A percentile compares a stretch with the other conserved stretches of the same genome.
Conservation (phyloP, 2,329 filamentous ascomycete genomes). For the Aspergillus chevalieri region DNA sequence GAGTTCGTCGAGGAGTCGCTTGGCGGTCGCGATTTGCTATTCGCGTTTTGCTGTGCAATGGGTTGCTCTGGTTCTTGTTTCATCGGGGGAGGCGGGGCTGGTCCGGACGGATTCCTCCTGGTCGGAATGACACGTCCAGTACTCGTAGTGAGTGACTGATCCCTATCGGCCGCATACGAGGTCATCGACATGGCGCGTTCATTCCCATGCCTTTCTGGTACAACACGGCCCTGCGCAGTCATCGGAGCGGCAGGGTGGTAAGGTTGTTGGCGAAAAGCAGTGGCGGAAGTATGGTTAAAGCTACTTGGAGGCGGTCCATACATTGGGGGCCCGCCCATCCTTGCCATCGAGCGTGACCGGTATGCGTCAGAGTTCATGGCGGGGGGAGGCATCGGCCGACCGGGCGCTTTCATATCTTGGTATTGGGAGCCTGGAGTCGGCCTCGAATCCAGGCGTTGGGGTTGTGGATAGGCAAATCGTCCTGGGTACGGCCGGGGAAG, state of each 20-base stretch:
- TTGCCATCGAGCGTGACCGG: slow-evolving; percentile 88
- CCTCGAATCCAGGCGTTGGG: slow-evolving; percentile 63
- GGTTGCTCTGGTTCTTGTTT: slow-evolving; percentile 40
- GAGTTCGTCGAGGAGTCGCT: slow-evolving; percentile 40
- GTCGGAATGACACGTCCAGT: slow-evolving; percentile 78
- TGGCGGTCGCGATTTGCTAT: slow-evolving; percentile 31
- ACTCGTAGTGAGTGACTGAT: slow-evolving; percentile 83
- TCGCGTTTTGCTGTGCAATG: slow-evolving; percentile 43
- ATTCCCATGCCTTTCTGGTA: slow-evolving; percentile 87
- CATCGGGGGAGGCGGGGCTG: slow-evolving; percentile 24
- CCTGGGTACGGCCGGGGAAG: slow-evolving; percentile 58
- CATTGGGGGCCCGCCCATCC: slow-evolving; percentile 64
- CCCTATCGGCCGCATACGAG: slow-evolving; percentile 67
- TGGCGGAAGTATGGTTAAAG: slow-evolving; percentile 63
- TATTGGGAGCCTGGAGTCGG: slow-evolving; percentile 47
- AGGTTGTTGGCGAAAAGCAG: slow-evolving; percentile 70
- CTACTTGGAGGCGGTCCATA: slow-evolving; percentile 59
- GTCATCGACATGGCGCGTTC: slow-evolving; percentile 97
- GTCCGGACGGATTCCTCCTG: slow-evolving; percentile 56
- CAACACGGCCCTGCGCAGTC: slow-evolving; percentile 83
- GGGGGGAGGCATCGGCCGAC: slow-evolving; percentile 56
- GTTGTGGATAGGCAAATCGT: slow-evolving; percentile 64
- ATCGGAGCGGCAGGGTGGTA: slow-evolving; percentile 63
- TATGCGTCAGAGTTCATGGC: slow-evolving; percentile 80
- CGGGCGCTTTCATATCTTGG: slow-evolving; percentile 54